Percentiles rank a stretch among this genome's conserved stretches.
Conservation (phyloP, 2,329 filamentous ascomycete species). For the Neurospora crassa region DNA sequence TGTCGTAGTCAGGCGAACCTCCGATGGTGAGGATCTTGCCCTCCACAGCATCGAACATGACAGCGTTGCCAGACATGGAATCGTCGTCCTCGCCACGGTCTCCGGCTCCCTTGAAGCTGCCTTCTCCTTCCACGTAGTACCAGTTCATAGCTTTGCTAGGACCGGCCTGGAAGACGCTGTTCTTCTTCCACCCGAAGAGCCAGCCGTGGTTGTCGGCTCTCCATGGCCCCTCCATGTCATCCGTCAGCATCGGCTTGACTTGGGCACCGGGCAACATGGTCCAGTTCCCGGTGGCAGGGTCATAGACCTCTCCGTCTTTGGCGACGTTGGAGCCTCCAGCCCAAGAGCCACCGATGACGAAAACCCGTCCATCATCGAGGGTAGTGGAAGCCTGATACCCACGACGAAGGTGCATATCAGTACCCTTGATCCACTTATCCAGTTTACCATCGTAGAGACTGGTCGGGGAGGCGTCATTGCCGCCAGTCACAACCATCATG, state of each 20-base stretch:
- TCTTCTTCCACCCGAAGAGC: constrained; percentile 40
- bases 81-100: constrained; percentile 30
- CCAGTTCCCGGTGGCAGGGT: constrained; percentile 32
- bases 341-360: constrained; percentile 41
- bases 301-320: constrained; percentile 41
- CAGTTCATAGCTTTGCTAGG: constrained; percentile 42
- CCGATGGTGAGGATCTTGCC: constrained; percentile 43
- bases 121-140: constrained; percentile 35
- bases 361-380: constrained; percentile 37
- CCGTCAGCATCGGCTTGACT: constrained; percentile 36
- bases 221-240: constrained; percentile 32
- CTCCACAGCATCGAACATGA: constrained; percentile 41
- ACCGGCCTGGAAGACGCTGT: constrained; percentile 41
- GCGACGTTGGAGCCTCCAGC: not conserved
- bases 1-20: constrained; percentile 33
- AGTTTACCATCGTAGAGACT: constrained; percentile 30
- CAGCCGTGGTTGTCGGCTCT: constrained; percentile 44
- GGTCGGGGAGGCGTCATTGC: constrained; percentile 32
- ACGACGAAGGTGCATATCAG: constrained; percentile 30
- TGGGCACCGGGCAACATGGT: constrained; percentile 27
- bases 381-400: constrained; percentile 39
- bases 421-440: constrained; percentile 24
- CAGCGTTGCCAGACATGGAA: constrained; percentile 40
- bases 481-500: constrained; percentile 37
- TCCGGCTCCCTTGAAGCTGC: constrained; percentile 31